Base-by-base conservation (phyloP, 139 green algal genomes). In the Coelastrella sp. region DNA sequence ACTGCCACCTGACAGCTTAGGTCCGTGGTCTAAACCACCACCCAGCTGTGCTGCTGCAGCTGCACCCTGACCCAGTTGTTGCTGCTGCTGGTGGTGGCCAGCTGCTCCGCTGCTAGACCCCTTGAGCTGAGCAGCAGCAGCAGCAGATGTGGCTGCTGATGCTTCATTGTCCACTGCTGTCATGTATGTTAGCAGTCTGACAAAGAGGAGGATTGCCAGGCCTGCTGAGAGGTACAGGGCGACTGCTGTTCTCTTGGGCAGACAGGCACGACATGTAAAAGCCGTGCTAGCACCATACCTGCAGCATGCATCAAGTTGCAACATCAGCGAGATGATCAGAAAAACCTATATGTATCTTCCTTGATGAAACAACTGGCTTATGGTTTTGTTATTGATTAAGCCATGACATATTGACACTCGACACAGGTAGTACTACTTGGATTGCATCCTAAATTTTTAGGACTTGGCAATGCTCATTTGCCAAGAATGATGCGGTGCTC, bases 261-360 rank as follows among this genome's bases (percentile, higher is more conserved):
- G 61, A n/a, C 80, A 86, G n/a, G 58, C 20, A n/a, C 19, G 58
- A 60, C 80, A 86, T 20, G 58, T 74, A 59, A 86, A 86, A 4
- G 80, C 59, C 24, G 59, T 58, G 60, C 59, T 74, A 8, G 22
- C 59, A n/a, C 80, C 80, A 86, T 74, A 70, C 59, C 80, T 86
- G 80, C 78, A 86, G 14, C n/a, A 57, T 9, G 24, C 22, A 81
- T 17, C 9, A 57, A 78, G 70, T 17, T 25, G 19, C 70, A 78
- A 17, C 22, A 27, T n/a, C 20, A 27, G 70, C 1, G 14, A 73
- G 4, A 73, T 73, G 65, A 15, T 73, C 15, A 22, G 65, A 1
- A 73, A 73, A 73, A n/a, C n/a, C n/a, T n/a, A n/a, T n/a, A n/a
- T n/a, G n/a, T n/a, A n/a, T n/a, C n/a, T n/a, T n/a, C n/a, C n/a